Evolutionary conservation across 1,139 yeast genomes (phyloP), one percentile per base, ranked within the genome.

Genomic region (Waltiozyma sp.): DNA sequence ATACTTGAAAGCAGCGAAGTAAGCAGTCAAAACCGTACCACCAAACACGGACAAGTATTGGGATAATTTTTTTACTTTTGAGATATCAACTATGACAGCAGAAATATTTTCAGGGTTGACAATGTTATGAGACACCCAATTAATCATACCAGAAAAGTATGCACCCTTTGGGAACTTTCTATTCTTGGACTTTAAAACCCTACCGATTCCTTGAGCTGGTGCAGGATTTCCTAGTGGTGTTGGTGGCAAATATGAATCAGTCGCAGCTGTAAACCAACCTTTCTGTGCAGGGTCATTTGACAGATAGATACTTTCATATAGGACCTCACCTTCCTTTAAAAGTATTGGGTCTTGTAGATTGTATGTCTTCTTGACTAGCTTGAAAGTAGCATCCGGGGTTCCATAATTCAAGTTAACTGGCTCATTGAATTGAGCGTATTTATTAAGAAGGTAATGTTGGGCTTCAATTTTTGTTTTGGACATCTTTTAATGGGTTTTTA

Each of bases 251-350:
- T 79, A 79, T 45, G 68, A 63, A 49, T 70, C 64, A 3, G n/a
- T 35, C 41, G 61, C 66, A 16, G 69, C 59, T 15, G 66, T 58
- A 44, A 78, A 76, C 81, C 83, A 78, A 41, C 71, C 69, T 58
- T 80, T 73, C 56, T 77, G 84, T 11, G 81, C 74, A 15, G 86
- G 85, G 55, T 79, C 86, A 53, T 79, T 77, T 36, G 84, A 76
- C n/a, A 78, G 55, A 45, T 68, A 69, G 40, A 72, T 50, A 7
- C 67, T 59, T 57, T 74, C 70, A 24, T 77, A 64, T 33, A 75
- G 61, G 8, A 77, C 47, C 48, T 77, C 70, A 37, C 68, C 73
- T 1, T 65, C 68, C 45, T 65, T 52, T 42, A 75, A 54, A 18
- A 53, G 39, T 3, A 43, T 31, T 15, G 46, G 35, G 14, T 57